Percentiles rank a stretch among this genome's conserved stretches.
phyloP scores from a whole-genome alignment of 306 rosid genomes.

The Fragaria ananassa region DNA sequence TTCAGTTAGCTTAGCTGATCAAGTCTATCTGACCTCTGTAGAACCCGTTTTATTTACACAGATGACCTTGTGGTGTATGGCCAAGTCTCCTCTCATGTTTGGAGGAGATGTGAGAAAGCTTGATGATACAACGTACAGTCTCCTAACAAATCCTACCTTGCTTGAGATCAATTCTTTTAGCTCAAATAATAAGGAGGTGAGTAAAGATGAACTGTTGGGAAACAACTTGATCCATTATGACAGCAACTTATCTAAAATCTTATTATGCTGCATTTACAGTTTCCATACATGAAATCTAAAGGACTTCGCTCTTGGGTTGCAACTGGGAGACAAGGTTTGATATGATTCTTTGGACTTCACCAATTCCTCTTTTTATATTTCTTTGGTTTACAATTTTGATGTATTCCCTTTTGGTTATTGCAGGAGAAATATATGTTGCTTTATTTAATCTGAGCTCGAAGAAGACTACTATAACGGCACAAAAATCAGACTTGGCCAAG shows the following conservation, averaged over 20 bases:
- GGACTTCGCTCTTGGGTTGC: conserved; percentile 90
- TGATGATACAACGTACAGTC: conserved; percentile 39
- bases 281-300: conserved; percentile 39
- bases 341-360: neutral
- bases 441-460: conserved; percentile 60
- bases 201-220: conserved; percentile 24
- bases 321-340: conserved; percentile 63
- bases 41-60: conserved; percentile 26
- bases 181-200: conserved; percentile 76
- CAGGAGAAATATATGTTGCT: conserved; percentile 68
- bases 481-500: conserved; percentile 45
- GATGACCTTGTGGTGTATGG: conserved; percentile 88
- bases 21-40: conserved; percentile 16
- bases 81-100: conserved; percentile 95
- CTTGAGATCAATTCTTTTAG: conserved; percentile 73
- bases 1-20: neutral
- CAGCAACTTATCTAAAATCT: conserved; percentile 2
- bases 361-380: neutral
- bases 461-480: conserved; percentile 34
- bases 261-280: conserved; percentile 49
- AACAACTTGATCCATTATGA: conserved; percentile 5
- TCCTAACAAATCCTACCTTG: conserved; percentile 68
- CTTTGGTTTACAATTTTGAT: neutral
- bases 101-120: conserved; percentile 89
- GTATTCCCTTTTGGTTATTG: neutral